Base-by-base conservation (phyloP, 225 moss, liverwort and hornwort species). In the Asterella californica region DNA sequence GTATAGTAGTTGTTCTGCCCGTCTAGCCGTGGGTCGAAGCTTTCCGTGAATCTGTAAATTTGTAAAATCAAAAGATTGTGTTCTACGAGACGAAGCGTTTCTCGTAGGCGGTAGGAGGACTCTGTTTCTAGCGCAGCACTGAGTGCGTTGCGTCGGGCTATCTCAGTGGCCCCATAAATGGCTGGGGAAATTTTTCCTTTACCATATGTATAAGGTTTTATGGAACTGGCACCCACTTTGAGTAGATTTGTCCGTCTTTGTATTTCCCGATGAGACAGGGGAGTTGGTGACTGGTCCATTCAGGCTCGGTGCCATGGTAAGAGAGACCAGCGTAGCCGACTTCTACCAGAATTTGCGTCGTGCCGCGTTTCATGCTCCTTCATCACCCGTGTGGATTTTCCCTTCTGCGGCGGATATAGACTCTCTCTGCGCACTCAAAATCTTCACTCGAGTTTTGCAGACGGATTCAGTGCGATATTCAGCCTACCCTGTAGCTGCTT, bases 391-490 rank as follows among this genome's bases (percentile, higher is more conserved):
- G 15, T 89, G 91, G 63, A 90, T 99, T 48, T 99, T 95, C 38
- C 95, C 99, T 36, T 99, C 99, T 0, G 93, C 91, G 9, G 82
- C 89, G 27, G 99, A 99, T 63, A 88, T 92, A 14, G 95, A 99
- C 70, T 90, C 99, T 8, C 87, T 93, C 0, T 95, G 93, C 62
- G 95, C 93, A 2, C 81, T 92, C 76, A 90, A 88, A 62, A 94
- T 99, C 30, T 68, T 90, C 19, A 95, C 85, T 0, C 89, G 90
- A 52, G 85, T 95, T 9, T 79, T 95, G 36, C 89, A 81, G 34
- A 88, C 92, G 32, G 99, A 95, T 38, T 95, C 99, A 0, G 84
- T 92, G 2, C 93, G 99, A 4, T 95, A 93, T 87, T 99, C 99
- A 18, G 88, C 88, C 1, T 95, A 92, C 66, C 95, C 99, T 0